Percentiles rank a stretch among this genome's conserved stretches.
These are phyloP conservation scores for Malassezia arunalokei DNA, from an alignment of 1,284 basidiomycete species.

Conservation along the genomic window DNA sequence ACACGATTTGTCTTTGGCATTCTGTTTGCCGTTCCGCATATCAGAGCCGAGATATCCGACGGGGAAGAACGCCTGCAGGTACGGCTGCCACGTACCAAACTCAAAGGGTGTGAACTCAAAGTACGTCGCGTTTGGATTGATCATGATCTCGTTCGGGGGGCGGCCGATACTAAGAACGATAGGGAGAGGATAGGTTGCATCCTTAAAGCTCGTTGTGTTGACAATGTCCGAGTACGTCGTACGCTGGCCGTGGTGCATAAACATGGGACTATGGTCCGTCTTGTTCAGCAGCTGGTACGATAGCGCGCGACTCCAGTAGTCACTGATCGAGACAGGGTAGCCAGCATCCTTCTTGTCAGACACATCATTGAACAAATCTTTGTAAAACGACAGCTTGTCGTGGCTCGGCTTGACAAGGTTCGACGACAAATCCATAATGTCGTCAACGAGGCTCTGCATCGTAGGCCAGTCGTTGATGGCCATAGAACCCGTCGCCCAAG, in stretches of 20 bases:
- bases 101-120: slow-evolving; percentile 51
- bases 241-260: slow-evolving; percentile 28
- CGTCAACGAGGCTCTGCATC: slow-evolving; percentile 26
- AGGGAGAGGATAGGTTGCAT: slow-evolving; percentile 38
- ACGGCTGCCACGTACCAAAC: slow-evolving; percentile 50
- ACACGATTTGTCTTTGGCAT: slow-evolving; percentile 19
- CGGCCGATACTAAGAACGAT: slow-evolving; percentile 51
- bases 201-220: slow-evolving; percentile 27
- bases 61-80: slow-evolving; percentile 33
- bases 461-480: slow-evolving; percentile 40
- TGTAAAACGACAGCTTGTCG: slow-evolving; percentile 48
- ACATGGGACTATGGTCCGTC: slow-evolving; percentile 8
- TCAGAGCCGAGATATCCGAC: slow-evolving; percentile 36
- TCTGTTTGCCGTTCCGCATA: slow-evolving; percentile 22
- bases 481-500: slow-evolving; percentile 31
- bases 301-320: slow-evolving; percentile 41
- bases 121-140: slow-evolving; percentile 47
- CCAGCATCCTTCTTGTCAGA: slow-evolving; percentile 25
- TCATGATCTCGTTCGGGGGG: slow-evolving; percentile 47
- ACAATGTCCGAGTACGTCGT: slow-evolving; percentile 32
- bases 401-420: slow-evolving; percentile 49
- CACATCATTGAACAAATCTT: slow-evolving; percentile 36
- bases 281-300: slow-evolving; percentile 36
- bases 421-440: slow-evolving; percentile 47
- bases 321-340: slow-evolving; percentile 28